These are phyloP conservation scores for Leccinum angustisporum DNA, from an alignment of 1,284 basidiomycete species.

Conservation along the genomic window DNA sequence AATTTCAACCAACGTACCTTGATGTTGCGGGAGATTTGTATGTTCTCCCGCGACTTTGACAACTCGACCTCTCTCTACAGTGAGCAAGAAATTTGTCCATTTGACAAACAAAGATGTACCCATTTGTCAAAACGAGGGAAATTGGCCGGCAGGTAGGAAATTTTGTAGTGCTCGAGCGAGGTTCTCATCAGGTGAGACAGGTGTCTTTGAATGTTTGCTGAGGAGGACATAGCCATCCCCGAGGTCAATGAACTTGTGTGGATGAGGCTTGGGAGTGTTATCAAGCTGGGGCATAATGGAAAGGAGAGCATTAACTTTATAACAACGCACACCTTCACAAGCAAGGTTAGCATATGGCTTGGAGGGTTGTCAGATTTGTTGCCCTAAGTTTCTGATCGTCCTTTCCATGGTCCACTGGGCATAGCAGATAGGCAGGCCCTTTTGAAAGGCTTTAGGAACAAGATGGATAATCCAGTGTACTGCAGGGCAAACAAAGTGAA, in stretches of 20 bases:
- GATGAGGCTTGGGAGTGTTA: not conserved
- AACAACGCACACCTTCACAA: not conserved
- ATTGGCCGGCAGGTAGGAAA: not conserved
- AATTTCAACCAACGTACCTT: not conserved
- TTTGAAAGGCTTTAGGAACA: not conserved
- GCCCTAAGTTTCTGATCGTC: not conserved
- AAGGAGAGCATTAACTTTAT: not conserved
- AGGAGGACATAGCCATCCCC: not conserved
- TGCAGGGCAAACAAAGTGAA: slow-evolving; percentile 1
- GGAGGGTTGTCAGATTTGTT: not conserved
- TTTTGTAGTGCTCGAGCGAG: not conserved
- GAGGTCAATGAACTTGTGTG: not conserved
- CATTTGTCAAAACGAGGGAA: not conserved
- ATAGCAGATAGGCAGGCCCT: not conserved
- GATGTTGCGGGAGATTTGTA: not conserved
- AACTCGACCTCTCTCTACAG: not conserved
- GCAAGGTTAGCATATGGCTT: not conserved
- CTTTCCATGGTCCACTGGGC: slow-evolving; percentile 1
- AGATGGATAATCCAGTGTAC: not conserved
- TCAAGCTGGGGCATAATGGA: not conserved
- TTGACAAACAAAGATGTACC: not conserved
- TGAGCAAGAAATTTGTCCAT: not conserved
- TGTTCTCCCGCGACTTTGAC: not conserved
- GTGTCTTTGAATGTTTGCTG: not conserved
- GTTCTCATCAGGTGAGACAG: not conserved